Evolutionary conservation across 208 protist species (phyloP), one percentile per base, ranked within the genome.

Genomic region (Novymonas esmeraldas): DNA sequence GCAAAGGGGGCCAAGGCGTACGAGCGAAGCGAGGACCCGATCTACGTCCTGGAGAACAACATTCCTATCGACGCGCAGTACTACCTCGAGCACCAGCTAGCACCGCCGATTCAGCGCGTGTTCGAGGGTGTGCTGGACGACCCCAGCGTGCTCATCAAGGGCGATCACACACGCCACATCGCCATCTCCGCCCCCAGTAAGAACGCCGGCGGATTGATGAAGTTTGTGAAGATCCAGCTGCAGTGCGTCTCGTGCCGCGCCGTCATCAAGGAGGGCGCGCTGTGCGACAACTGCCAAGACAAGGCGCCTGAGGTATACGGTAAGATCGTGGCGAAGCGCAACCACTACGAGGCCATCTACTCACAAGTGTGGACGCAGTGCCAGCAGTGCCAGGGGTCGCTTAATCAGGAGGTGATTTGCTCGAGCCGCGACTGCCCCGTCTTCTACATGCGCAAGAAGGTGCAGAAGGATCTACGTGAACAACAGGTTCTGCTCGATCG

Each of bases 21-120:
- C 75, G 99, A 99, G 67, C 99, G 98, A 46, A 96, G 96, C n/a
- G 99, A 99, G 87, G 99, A 99, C 81, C 99, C 99, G 18, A 97
- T 99, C 10, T 99, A 99, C 64, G 88, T 92, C 3, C 73, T 95
- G 28, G 88, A 92, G 13, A 97, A 93, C 76, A 95, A 94, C 64
- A 93, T 97, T 48, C 88, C 85, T 6, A 93, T 95, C 31, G 87
- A 94, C 78, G 87, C 84, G 26, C 80, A 95, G 70, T 92, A 97
- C 67, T 97, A 97, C 59, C 66, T 97, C n/a, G 83, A 94, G 69
- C 89, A 95, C 51, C 89, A 97, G 76, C 79, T 97, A 14, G 80
- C 75, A 2, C 90, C 88, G 4, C 88, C 92, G 6, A 77, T 97
- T 54, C 39, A 83, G 26, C 92, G 92, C 49, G 85, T 97, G 10